Evolutionary conservation across 1,284 basidiomycete genomes (phyloP).

Genomic region (Marasmius tenuissimus): DNA sequence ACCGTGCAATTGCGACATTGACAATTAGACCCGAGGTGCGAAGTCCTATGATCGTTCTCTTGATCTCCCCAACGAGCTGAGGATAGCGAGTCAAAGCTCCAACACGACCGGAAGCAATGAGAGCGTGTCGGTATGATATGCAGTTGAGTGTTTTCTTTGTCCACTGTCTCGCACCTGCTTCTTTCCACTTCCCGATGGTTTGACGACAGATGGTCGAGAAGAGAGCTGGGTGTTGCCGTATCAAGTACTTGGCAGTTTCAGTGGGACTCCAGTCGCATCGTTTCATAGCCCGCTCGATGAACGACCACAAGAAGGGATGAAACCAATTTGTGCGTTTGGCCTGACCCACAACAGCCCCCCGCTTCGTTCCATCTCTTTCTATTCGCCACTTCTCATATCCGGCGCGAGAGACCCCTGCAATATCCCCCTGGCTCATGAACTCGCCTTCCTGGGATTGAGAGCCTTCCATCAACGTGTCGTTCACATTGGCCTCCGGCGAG

Average conservation of each 20-base stretch:
- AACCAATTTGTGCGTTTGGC: slow-evolving; percentile 19
- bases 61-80: slow-evolving; percentile 10
- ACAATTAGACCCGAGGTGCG: slow-evolving; percentile 12
- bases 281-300: slow-evolving; percentile 1
- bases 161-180: neutral
- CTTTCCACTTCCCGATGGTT: slow-evolving; percentile 12
- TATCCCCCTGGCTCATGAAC: neutral
- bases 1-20: slow-evolving; percentile 13
- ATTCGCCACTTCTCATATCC: slow-evolving; percentile 6
- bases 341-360: slow-evolving; percentile 10
- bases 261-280: slow-evolving; percentile 12
- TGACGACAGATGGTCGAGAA: slow-evolving; percentile 8
- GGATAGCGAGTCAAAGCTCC: slow-evolving; percentile 13
- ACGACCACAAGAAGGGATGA: slow-evolving; percentile 11
- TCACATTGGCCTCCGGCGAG: neutral
- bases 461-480: neutral
- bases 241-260: neutral
- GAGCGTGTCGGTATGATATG: slow-evolving; percentile 9
- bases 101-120: slow-evolving; percentile 13
- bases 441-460: neutral
- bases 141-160: slow-evolving; percentile 7
- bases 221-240: slow-evolving; percentile 10
- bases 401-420: slow-evolving; percentile 12
- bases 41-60: slow-evolving; percentile 4
- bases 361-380: neutral